Percentiles rank a stretch among this genome's conserved stretches.
phyloP scores from a whole-genome alignment of 148 eudicot genomes.

The Suaeda aralocaspica region DNA sequence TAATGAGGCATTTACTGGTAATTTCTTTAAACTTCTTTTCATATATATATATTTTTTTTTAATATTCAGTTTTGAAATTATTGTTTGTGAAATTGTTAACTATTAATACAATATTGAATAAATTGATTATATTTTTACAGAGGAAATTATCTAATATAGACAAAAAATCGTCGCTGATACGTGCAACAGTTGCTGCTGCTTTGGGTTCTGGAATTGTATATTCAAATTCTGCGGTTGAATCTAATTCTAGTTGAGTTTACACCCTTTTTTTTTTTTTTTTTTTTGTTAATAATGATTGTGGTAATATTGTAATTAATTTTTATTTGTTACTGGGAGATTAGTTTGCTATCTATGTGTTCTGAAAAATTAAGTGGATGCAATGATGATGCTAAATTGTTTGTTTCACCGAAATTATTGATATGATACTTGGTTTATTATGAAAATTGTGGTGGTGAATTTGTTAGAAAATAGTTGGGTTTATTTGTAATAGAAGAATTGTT shows the following conservation, averaged over 20 bases:
- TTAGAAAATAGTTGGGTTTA: background rate
- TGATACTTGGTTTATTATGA: background rate
- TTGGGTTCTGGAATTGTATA: slow-evolving; percentile 56
- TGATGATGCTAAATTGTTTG: too few relatives aligned
- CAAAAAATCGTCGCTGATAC: slow-evolving; percentile 33
- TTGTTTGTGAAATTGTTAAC: background rate
- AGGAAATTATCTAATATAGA: slow-evolving; percentile 30
- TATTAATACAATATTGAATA: background rate
- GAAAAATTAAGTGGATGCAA: background rate
- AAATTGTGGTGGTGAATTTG: background rate
- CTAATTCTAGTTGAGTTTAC: slow-evolving; percentile 44
- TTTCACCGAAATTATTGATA: too few relatives aligned
- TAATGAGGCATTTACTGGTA: slow-evolving; percentile 35
- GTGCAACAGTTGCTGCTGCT: slow-evolving; percentile 46
- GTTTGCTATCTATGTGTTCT: background rate
- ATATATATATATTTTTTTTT: background rate
- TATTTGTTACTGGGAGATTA: too few relatives aligned
- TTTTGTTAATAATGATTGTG: background rate
- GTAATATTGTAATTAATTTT: too few relatives aligned
- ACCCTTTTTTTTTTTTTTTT: background rate
- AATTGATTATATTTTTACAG: slow-evolving; percentile 32
- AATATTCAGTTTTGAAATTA: background rate
- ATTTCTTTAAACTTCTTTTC: background rate
- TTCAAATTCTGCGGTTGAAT: slow-evolving; percentile 17
- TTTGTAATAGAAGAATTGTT: too few relatives aligned